Evolutionary conservation across 139 green algal species (phyloP), one percentile per base, ranked within the genome.

Genomic region (Axilococcus clingmanii): DNA sequence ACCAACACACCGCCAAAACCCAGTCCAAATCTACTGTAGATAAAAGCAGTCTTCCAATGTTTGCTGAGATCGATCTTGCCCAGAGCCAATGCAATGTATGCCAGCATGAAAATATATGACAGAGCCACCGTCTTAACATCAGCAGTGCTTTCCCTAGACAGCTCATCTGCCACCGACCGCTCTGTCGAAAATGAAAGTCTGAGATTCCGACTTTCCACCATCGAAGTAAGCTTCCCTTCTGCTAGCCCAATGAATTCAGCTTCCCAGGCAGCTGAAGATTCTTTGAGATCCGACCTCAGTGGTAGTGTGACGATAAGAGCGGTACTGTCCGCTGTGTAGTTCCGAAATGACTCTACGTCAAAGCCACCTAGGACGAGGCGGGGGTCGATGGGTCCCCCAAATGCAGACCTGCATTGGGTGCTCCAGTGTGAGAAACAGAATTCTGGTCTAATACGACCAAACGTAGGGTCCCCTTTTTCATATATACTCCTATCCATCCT

Each of bases 301-400:
- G 77, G 85, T 40, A 77, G 83, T 1, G 81, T 94, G 16, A 91
- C 68, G 6, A 96, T 77, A 56, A 96, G 86, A 5, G 83, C 60
- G n/a, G n/a, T n/a, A n/a, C 60, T 27, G 36, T 35, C 12, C 31
- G 24, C 24, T 38, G 9, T 38, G 9, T 38, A 9, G 9, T 9
- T 9, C 12, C 9, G 33, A 38, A 12, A 12, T 38, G 33, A 9
- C 9, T 17, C 9, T 12, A 12, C 9, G 16, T 65, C 54, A 68
- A 89, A 95, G 32, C 87, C 87, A 9, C 87, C 87, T 40, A 95
- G 68, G 17, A 95, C 84, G 7, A 87, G 37, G 32, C 82, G 60
- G 3, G 87, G 87, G 53, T 94, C 84, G 34, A 93, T 74, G 17
- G 86, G 86, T 0, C 75, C 76, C 16, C 42, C 50, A 60, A 80